phyloP scores from a whole-genome alignment of 169 alveolate genomes.

The Plasmodium relictum region DNA sequence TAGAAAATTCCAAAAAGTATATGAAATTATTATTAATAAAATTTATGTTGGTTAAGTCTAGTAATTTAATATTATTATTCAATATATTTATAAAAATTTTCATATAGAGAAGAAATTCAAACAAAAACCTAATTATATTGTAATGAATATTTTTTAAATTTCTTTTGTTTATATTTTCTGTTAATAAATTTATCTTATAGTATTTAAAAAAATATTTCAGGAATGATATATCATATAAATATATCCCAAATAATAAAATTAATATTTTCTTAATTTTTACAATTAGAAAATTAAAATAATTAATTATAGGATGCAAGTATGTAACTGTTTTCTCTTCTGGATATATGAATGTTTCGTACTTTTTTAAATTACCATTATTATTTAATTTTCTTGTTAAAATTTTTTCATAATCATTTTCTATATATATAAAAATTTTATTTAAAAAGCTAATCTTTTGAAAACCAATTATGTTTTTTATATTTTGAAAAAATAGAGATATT shows the following conservation, averaged over 20 bases:
- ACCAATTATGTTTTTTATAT: slow-evolving; percentile 61
- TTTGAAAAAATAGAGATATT: slow-evolving; percentile 24
- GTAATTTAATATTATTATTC: slow-evolving; percentile 33
- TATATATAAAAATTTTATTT: slow-evolving; percentile 46
- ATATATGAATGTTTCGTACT: slow-evolving; percentile 61
- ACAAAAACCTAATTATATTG: slow-evolving; percentile 30
- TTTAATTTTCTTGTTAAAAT: slow-evolving; percentile 24
- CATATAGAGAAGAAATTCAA: slow-evolving; percentile 48
- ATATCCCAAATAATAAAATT: slow-evolving; percentile 48
- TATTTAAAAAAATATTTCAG: slow-evolving; percentile 61
- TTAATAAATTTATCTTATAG: slow-evolving; percentile 11
- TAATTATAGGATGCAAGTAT: background rate
- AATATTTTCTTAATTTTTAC: slow-evolving; percentile 41
- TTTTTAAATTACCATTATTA: slow-evolving; percentile 8
- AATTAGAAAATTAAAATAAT: slow-evolving; percentile 23
- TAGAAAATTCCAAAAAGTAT: slow-evolving; percentile 7
- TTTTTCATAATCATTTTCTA: slow-evolving; percentile 12
- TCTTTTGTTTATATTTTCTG: background rate
- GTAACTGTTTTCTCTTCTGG: background rate
- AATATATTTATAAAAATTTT: slow-evolving; percentile 31
- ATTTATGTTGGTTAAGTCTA: slow-evolving; percentile 11
- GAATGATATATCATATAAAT: slow-evolving; percentile 38
- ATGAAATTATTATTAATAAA: background rate
- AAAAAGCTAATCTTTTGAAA: slow-evolving; percentile 56
- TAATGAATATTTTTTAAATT: slow-evolving; percentile 41